phyloP scores from a whole-genome alignment of 23 red algal genomes.

The Gracilariopsis chorda region DNA sequence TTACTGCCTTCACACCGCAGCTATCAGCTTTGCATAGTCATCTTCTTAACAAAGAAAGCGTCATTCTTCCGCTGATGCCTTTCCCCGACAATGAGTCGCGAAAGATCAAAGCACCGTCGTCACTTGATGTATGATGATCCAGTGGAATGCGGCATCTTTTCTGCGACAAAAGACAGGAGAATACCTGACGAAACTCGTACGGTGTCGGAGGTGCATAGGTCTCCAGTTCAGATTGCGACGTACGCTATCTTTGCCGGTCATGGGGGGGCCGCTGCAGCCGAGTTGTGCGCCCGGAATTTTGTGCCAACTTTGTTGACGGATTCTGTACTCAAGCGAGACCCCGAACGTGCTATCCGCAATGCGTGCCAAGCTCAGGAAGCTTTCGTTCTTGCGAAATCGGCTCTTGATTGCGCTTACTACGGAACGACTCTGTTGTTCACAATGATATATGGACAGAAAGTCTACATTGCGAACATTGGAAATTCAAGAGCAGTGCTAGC shows the following conservation, averaged over 20 bases:
- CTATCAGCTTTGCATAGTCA: no score
- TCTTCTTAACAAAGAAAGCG: no score
- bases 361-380: slow-evolving; percentile 53
- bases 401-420: slow-evolving; percentile 57
- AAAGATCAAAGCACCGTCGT: slow-evolving; percentile 33
- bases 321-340: slow-evolving; percentile 10
- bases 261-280: slow-evolving; percentile 29
- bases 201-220: slow-evolving; percentile 36
- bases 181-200: slow-evolving; percentile 50
- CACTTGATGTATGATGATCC: slow-evolving; percentile 65
- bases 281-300: slow-evolving; percentile 54
- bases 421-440: slow-evolving; percentile 55
- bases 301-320: slow-evolving; percentile 44
- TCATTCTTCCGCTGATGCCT: no score
- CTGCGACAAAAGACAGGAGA: slow-evolving; percentile 21
- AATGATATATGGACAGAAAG: slow-evolving; percentile 10
- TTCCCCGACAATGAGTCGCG: slow-evolving; percentile 67
- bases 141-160: slow-evolving; percentile 49
- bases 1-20: no score
- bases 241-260: slow-evolving; percentile 60
- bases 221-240: slow-evolving; percentile 22
- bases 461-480: slow-evolving; percentile 53
- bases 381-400: slow-evolving; percentile 58
- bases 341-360: slow-evolving; percentile 48
- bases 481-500: slow-evolving; percentile 56